Evolutionary conservation across 306 rosid genomes (phyloP).

Genomic region (Pyrus pyrifolia): DNA sequence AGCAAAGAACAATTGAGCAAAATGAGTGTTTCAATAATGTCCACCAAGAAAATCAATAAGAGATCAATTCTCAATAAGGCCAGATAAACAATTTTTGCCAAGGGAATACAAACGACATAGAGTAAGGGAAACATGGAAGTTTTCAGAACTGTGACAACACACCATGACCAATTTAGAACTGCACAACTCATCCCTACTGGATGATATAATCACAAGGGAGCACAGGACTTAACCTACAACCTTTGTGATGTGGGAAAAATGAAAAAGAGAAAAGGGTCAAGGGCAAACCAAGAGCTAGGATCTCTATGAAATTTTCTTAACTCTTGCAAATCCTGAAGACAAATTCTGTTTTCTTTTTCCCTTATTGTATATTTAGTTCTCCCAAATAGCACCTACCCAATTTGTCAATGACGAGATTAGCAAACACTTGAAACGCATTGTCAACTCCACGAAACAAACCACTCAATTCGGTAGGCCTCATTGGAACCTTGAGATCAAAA

Average conservation of each 20-base stretch:
- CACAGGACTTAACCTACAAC: neutral
- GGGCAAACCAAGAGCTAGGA: neutral
- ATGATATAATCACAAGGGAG: neutral
- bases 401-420: constrained; percentile 57
- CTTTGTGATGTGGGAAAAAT: neutral
- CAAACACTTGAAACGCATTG: constrained; percentile 89
- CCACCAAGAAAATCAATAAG: neutral
- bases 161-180: neutral
- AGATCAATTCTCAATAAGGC: neutral
- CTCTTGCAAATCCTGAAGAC: neutral
- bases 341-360: neutral
- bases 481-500: constrained; percentile 89
- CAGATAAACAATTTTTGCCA: neutral
- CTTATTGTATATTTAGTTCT: neutral
- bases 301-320: neutral
- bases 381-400: constrained; percentile 47
- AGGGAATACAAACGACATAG: neutral
- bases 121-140: neutral
- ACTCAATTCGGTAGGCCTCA: constrained; percentile 83
- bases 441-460: constrained; percentile 90
- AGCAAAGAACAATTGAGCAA: neutral
- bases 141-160: neutral
- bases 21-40: neutral
- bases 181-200: neutral
- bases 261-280: neutral